Base-by-base conservation (phyloP, 2,329 filamentous ascomycete species). In the Cryphonectria carpinicola region DNA sequence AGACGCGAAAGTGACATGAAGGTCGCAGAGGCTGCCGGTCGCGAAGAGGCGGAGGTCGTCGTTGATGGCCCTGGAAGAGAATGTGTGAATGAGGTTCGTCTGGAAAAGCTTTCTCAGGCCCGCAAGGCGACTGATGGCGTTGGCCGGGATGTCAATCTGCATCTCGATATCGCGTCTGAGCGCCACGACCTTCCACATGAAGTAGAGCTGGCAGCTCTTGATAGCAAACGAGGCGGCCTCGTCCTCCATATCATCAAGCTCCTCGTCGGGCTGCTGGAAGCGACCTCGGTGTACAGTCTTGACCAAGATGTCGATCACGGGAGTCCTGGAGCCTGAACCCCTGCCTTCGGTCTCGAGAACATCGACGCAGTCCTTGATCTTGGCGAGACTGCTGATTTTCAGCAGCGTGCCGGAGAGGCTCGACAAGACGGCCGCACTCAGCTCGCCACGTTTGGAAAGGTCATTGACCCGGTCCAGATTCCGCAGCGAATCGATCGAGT, bases 121-220 rank as follows among this genome's bases (percentile, higher is more conserved):
- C 10, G 86, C 85, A n/a, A 92, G 82, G 32, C 86, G 81, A 74
- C 92, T 88, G 41, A 94, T 82, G 10, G 89, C 87, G 8, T 83
- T 80, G 65, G 88, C 84, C 1, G 88, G 77, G 68, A 93, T 80
- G 67, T 82, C 86, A 4, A 84, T 85, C 60, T 89, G 86, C 37
- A 85, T 84, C 22, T 85, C 82, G 49, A 93, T 80, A 22, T 86
- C 80, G 68, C 85, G 83, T 73, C 85, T 84, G 72, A 93, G 77
- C 67, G 86, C 84, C 67, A 89, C 88, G 32, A 92, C 87, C 78
- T 96, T 95, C 96, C 96, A 99, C 89, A 97, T 93, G 78, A 98
- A 97, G 82, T 98, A 98, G 81, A 97, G 94, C 63, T 94, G 86
- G 66, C 92, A 86, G 1, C 90, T 87, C 74, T 92, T 92, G 76